phyloP scores from a whole-genome alignment of 768 basidiomycete genomes.

The Exsudoporus frostii region DNA sequence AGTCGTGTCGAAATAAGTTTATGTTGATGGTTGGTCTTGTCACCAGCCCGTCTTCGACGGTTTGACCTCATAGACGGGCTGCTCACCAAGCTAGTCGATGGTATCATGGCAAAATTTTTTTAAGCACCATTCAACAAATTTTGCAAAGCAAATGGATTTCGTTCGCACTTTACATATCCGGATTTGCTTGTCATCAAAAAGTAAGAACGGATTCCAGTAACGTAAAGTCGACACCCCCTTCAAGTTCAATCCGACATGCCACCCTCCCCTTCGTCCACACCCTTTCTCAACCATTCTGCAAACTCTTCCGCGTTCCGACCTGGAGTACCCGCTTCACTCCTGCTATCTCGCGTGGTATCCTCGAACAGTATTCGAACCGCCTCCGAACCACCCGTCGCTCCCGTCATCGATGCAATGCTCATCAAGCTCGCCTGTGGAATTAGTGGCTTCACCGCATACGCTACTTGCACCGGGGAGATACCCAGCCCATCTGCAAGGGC shows the following conservation, averaged over 20 bases:
- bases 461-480: slow-evolving; percentile 56
- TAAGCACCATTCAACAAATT: too few relatives aligned
- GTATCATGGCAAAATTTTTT: too few relatives aligned
- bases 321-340: too few relatives aligned
- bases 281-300: neutral
- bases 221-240: neutral
- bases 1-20: too few relatives aligned
- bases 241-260: neutral
- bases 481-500: slow-evolving; percentile 62
- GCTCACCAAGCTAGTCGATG: too few relatives aligned
- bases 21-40: too few relatives aligned
- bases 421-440: slow-evolving; percentile 61
- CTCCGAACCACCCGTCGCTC: slow-evolving; percentile 45
- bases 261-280: neutral
- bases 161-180: too few relatives aligned
- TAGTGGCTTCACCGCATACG: slow-evolving; percentile 57
- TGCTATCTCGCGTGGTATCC: neutral
- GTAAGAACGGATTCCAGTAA: neutral
- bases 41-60: too few relatives aligned
- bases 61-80: too few relatives aligned
- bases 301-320: neutral
- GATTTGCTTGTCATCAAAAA: neutral
- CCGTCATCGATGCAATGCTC: slow-evolving; percentile 41
- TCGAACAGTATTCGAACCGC: slow-evolving; percentile 35
- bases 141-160: too few relatives aligned